Conservation (phyloP, 129 eudicot species). For the Escallonia rubra region DNA sequence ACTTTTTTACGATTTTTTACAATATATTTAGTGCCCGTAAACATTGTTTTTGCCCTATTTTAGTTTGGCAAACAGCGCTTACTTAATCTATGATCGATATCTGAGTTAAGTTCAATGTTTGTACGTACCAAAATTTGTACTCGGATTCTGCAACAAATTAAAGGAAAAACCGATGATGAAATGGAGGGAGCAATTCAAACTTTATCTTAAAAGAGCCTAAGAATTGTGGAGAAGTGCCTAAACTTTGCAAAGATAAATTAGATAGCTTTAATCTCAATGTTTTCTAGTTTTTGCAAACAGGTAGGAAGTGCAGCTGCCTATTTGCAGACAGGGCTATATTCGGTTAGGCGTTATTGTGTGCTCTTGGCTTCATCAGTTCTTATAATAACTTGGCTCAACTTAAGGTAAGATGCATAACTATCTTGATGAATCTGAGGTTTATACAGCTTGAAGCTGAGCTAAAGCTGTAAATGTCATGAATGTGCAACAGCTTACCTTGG, state of each 20-base stretch:
- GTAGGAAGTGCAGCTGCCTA: slow-evolving; percentile 92
- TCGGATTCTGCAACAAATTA: background rate
- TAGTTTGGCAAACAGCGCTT: too few species aligned
- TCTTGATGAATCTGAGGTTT: too few species aligned
- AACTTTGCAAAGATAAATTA: background rate
- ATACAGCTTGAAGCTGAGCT: too few species aligned
- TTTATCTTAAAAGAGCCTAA: too few species aligned
- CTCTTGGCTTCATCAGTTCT: slow-evolving; percentile 69
- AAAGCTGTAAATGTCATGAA: too few species aligned
- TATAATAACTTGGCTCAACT: slow-evolving; percentile 86
- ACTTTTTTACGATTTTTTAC: too few species aligned
- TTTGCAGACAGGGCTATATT: slow-evolving; percentile 66
- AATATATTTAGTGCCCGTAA: too few species aligned
- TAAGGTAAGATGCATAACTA: slow-evolving; percentile 43
- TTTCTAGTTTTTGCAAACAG: slow-evolving; percentile 24
- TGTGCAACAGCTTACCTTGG: too few species aligned
- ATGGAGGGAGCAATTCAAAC: too few species aligned
- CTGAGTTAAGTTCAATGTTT: background rate
- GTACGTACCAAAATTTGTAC: background rate
- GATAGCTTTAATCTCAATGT: background rate
- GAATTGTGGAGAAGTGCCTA: too few species aligned
- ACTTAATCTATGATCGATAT: background rate
- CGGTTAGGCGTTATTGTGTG: slow-evolving; percentile 44
- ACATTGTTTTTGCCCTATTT: too few species aligned
- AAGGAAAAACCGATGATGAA: too few species aligned